A percentile compares a stretch with the other conserved stretches of the same genome.
phyloP scores from a whole-genome alignment of 2,329 filamentous ascomycete species.

The Cercospora beticola region DNA sequence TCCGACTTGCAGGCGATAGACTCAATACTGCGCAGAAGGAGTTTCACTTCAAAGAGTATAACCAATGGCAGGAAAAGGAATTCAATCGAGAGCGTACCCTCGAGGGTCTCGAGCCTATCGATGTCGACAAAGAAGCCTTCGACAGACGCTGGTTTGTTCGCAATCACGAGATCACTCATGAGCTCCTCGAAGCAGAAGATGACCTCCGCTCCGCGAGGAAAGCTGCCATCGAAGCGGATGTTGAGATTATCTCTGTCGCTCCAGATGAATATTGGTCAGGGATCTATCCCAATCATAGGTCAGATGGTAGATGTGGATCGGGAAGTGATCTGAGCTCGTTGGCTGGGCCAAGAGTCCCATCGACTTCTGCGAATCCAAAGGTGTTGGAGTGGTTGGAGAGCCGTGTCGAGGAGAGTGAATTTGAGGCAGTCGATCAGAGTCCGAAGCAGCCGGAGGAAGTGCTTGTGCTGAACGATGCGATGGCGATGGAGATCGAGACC shows the following conservation, averaged over 20 bases:
- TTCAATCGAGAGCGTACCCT: not conserved
- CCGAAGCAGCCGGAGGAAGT: not conserved
- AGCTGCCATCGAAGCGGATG: not conserved
- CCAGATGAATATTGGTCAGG: not conserved
- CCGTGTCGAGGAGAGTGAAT: not conserved
- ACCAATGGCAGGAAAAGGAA: not conserved
- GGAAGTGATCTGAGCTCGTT: not conserved
- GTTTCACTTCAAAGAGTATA: not conserved
- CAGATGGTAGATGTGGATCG: not conserved
- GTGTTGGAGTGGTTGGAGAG: not conserved
- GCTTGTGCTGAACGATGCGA: not conserved
- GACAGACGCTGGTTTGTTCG: constrained; percentile 8
- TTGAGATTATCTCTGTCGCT: not conserved
- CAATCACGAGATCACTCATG: constrained; percentile 8
- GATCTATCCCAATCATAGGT: not conserved
- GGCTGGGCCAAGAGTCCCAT: not conserved
- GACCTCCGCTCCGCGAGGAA: not conserved
- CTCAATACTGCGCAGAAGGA: not conserved
- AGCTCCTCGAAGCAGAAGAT: constrained; percentile 9
- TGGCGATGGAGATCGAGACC: not conserved
- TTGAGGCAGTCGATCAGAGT: too few species aligned
- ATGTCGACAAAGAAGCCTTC: not conserved
- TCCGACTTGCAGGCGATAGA: not conserved
- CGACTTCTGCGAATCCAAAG: not conserved
- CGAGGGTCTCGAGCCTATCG: not conserved